Percentiles rank a stretch among this genome's conserved stretches.
These are phyloP conservation scores for Acacia acuminata DNA, from an alignment of 306 rosid genomes.

Conservation along the genomic window DNA sequence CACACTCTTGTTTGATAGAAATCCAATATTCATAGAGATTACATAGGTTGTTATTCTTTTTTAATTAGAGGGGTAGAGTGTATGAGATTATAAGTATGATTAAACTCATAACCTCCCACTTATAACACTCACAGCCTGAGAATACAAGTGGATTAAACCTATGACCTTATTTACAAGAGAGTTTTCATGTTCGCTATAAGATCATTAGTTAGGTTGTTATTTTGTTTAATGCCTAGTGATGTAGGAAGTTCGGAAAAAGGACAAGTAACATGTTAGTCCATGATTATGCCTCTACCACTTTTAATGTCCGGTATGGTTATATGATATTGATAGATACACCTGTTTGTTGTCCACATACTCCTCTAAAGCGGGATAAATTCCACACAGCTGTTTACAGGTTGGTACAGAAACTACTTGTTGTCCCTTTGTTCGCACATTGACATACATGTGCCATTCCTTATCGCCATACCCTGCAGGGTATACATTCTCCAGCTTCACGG, in stretches of 20 bases:
- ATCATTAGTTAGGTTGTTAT: background rate
- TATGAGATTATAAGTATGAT: no score
- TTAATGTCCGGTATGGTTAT: background rate
- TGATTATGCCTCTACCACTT: background rate
- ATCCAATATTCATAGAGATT: background rate
- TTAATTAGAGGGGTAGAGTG: no score
- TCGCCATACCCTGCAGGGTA: background rate
- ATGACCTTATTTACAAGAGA: no score
- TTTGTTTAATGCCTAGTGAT: background rate
- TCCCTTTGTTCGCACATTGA: background rate
- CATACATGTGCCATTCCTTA: background rate
- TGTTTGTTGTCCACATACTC: background rate
- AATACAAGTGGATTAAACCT: no score
- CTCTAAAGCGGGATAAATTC: background rate
- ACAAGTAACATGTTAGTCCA: background rate
- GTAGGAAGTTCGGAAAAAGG: background rate
- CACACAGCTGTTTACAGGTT: conserved; percentile 5
- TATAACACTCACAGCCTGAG: no score
- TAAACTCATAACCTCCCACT: no score
- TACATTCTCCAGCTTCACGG: background rate
- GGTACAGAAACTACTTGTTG: background rate
- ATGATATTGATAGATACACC: background rate
- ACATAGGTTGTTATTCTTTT: background rate
- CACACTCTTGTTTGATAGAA: background rate
- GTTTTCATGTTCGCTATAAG: no score